Evolutionary conservation across 2,329 filamentous ascomycete genomes (phyloP).

Genomic region (Cyphellophora attinorum): DNA sequence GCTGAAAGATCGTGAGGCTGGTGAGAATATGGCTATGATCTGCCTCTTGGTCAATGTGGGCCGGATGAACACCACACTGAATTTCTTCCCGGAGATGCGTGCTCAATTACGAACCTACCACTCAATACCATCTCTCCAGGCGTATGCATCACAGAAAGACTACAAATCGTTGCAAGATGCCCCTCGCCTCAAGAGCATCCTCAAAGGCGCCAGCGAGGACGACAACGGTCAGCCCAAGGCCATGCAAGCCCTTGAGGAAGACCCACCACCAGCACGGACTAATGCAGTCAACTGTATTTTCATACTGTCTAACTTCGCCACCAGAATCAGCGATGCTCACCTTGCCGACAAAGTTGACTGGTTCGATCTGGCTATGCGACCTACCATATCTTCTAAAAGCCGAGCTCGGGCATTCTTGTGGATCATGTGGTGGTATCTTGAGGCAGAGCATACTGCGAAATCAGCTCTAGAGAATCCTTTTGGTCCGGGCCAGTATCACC

Average conservation of each 20-base stretch:
- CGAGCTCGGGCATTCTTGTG: conserved; percentile 85
- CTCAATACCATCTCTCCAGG: conserved; percentile 91
- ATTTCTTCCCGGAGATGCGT: conserved; percentile 99
- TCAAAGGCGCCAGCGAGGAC: conserved; percentile 94
- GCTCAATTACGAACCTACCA: conserved; percentile 96
- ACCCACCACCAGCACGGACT: conserved; percentile 63
- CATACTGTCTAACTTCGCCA: conserved; percentile 78
- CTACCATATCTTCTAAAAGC: conserved; percentile 69
- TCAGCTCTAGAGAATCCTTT: conserved; percentile 87
- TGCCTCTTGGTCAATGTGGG: conserved; percentile 95
- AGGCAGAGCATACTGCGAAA: conserved; percentile 75
- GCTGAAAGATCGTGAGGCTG: conserved; percentile 79
- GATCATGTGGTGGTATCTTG: conserved; percentile 99
- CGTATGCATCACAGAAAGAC: conserved; percentile 85
- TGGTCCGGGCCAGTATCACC: conserved; percentile 41
- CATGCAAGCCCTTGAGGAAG: conserved; percentile 68
- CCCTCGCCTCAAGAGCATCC: conserved; percentile 86
- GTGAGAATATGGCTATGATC: conserved; percentile 98
- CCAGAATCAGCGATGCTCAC: conserved; percentile 86
- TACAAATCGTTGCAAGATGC: conserved; percentile 98
- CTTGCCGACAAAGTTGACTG: conserved; percentile 82
- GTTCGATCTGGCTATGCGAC: conserved; percentile 92
- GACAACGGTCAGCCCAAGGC: conserved; percentile 66
- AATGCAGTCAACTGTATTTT: conserved; percentile 98
- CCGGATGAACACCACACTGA: conserved; percentile 96